These are phyloP conservation scores for Cyclospora cayetanensis DNA, from an alignment of 169 alveolate species.

Conservation along the genomic window DNA sequence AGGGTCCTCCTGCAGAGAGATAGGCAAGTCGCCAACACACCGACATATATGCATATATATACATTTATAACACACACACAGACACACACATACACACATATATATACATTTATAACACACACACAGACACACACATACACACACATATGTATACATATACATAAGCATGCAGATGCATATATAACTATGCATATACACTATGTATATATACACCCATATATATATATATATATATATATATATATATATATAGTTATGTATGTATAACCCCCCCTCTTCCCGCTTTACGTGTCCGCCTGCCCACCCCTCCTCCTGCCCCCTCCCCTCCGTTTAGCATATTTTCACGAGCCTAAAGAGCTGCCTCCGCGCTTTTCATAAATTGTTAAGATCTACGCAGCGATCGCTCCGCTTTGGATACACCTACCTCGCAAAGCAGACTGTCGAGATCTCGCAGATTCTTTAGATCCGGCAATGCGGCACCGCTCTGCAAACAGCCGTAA, in stretches of 20 bases:
- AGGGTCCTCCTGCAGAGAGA: slow-evolving; percentile 58
- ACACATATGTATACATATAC: background rate
- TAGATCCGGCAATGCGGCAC: slow-evolving; percentile 25
- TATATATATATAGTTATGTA: background rate
- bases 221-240: background rate
- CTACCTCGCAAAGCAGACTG: slow-evolving; percentile 42
- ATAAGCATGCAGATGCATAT: background rate
- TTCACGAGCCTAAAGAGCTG: no score
- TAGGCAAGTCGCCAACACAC: background rate
- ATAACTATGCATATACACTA: background rate
- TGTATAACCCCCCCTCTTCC: no score
- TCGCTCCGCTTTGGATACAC: background rate
- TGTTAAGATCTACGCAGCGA: no score
- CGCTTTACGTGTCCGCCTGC: no score
- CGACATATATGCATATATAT: background rate
- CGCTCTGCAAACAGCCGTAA: slow-evolving; percentile 17
- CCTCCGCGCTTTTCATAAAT: no score
- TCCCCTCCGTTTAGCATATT: no score
- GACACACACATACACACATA: background rate
- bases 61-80: background rate
- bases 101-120: background rate
- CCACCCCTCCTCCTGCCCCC: no score
- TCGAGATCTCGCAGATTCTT: slow-evolving; percentile 45
- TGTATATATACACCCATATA: background rate
- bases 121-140: background rate